phyloP scores from a whole-genome alignment of 441 rosid species.

The Populus tomentosa region DNA sequence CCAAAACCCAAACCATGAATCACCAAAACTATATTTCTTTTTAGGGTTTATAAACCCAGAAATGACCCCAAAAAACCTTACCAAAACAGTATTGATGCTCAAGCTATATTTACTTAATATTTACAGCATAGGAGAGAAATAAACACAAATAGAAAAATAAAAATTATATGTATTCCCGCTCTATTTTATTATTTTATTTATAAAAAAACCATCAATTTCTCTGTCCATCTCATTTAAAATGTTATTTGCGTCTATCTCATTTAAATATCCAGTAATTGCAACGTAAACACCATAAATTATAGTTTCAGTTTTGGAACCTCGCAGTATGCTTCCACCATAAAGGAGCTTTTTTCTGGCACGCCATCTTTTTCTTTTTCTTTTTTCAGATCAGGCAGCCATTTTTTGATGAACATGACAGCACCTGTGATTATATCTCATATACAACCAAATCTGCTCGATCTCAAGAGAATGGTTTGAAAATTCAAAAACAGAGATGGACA shows the following conservation, averaged over 20 bases:
- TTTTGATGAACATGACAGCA: background rate
- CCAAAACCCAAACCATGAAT: background rate
- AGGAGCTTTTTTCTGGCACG: background rate
- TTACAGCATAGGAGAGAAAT: no score
- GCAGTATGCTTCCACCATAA: background rate
- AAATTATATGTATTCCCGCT: background rate
- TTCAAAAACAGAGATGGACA: slow-evolving; percentile 4
- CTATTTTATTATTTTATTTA: background rate
- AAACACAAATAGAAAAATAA: no score
- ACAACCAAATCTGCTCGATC: background rate
- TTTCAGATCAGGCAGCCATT: background rate
- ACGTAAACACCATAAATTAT: background rate
- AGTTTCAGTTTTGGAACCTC: background rate
- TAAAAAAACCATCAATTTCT: background rate
- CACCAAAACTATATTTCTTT: background rate
- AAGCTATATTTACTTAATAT: background rate
- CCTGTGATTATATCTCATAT: background rate
- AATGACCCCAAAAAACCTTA: no score
- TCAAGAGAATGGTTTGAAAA: background rate
- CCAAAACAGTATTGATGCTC: background rate
- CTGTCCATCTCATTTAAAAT: background rate
- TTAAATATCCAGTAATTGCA: background rate
- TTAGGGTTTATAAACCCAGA: background rate
- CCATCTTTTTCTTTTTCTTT: background rate
- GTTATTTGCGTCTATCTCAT: background rate